These are phyloP conservation scores for Acanthamoeba sp. DNA, from an alignment of 208 protist genomes.

Conservation along the genomic window DNA sequence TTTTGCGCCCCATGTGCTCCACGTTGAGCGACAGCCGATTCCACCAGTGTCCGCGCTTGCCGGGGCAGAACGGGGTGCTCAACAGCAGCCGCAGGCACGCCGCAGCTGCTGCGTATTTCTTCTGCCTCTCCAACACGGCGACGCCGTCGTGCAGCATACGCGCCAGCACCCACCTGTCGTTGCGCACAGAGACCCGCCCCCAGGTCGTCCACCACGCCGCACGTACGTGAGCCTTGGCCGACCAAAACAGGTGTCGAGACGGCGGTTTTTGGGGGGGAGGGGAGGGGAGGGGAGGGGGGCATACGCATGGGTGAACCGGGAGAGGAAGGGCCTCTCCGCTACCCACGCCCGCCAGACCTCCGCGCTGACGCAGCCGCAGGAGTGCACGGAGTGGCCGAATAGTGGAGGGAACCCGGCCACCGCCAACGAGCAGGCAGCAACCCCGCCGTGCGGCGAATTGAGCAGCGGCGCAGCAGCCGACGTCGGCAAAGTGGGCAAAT, in stretches of 20 bases:
- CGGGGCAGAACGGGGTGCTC: conserved; percentile 37
- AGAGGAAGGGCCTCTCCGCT: not conserved
- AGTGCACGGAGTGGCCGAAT: not conserved
- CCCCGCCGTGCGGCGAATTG: too few species aligned
- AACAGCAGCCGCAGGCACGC: conserved; percentile 23
- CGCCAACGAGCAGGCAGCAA: too few species aligned
- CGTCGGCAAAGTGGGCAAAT: too few species aligned
- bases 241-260: too few species aligned
- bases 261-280: too few species aligned
- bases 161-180: not conserved
- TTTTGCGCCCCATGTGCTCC: conserved; percentile 24
- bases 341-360: not conserved
- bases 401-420: not conserved
- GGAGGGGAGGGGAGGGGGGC: too few species aligned
- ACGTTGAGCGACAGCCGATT: conserved; percentile 43
- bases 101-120: not conserved
- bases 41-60: conserved; percentile 55
- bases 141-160: not conserved
- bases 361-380: not conserved
- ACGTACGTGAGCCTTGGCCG: too few species aligned
- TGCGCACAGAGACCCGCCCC: too few species aligned
- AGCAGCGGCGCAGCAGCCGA: too few species aligned
- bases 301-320: conserved; percentile 22
- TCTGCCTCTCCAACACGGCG: not conserved
- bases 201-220: too few species aligned